These are phyloP conservation scores for Neurospora sp. DNA, from an alignment of 2,329 filamentous ascomycete species.

Conservation along the genomic window DNA sequence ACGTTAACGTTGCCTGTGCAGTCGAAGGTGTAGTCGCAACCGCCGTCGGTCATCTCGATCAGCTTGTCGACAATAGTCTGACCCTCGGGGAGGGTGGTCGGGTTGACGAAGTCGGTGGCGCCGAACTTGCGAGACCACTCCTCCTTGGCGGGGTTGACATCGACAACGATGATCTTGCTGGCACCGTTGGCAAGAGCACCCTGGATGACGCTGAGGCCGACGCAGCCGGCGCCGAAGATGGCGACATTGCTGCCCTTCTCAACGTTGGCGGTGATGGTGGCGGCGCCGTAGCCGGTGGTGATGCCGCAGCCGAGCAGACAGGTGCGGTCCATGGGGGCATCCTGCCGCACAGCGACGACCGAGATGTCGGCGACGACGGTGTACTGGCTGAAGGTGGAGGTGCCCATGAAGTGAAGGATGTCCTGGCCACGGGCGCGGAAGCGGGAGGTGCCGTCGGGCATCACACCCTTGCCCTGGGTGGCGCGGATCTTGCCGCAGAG, in stretches of 20 bases:
- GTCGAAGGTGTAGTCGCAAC: constrained; percentile 98
- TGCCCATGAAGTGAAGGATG: constrained; percentile 98
- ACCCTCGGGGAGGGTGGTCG: constrained; percentile 57
- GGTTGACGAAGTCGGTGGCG: constrained; percentile 95
- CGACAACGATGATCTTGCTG: constrained; percentile 61
- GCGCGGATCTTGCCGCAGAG: constrained; percentile 97
- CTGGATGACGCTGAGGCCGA: constrained; percentile 91
- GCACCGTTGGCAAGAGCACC: constrained; percentile 81
- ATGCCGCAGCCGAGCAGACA: constrained; percentile 97
- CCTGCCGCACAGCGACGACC: constrained; percentile 81
- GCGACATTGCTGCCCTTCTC: constrained; percentile 85
- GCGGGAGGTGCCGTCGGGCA: constrained; percentile 92
- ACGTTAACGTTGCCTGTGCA: constrained; percentile 96
- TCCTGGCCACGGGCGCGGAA: constrained; percentile 94
- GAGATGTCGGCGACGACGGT: constrained; percentile 98
- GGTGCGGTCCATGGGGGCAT: constrained; percentile 91
- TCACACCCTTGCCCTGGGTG: constrained; percentile 89
- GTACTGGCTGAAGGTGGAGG: constrained; percentile 97
- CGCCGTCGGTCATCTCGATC: constrained; percentile 95
- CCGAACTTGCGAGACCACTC: constrained; percentile 90
- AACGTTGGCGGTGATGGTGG: constrained; percentile 83
- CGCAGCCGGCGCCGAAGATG: constrained; percentile 91
- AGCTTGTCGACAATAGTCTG: constrained; percentile 87
- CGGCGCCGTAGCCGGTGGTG: constrained; percentile 95
- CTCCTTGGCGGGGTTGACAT: constrained; percentile 82